Conservation (phyloP, 495 filamentous ascomycete species). For the Aspergillus carlsbadensis region DNA sequence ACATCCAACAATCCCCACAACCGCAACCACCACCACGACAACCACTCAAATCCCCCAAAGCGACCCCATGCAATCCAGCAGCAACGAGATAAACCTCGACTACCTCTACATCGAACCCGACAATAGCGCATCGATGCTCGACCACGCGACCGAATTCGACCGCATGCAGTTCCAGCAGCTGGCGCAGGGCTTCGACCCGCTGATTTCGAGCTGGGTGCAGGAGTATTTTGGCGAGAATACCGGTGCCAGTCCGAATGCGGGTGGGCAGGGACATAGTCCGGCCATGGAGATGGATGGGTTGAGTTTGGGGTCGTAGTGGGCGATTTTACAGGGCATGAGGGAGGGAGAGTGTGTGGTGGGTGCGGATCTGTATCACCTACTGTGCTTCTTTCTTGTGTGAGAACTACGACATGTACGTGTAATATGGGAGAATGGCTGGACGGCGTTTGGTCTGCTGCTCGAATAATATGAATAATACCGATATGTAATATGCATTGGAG, state of each 20-base stretch:
- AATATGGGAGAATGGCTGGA: too few species aligned
- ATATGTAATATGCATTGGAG: too few species aligned
- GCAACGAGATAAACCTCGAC: slow-evolving; percentile 13
- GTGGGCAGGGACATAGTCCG: background rate
- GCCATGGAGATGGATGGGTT: slow-evolving; percentile 8
- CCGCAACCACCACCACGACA: background rate
- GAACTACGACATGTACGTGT: too few species aligned
- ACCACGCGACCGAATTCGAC: slow-evolving; percentile 5
- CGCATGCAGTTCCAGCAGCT: slow-evolving; percentile 4
- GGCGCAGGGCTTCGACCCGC: slow-evolving; percentile 12
- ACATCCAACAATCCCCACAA: background rate
- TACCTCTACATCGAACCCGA: slow-evolving; percentile 14
- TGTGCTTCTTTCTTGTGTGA: too few species aligned
- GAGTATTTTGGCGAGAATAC: slow-evolving; percentile 12
- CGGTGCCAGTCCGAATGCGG: background rate
- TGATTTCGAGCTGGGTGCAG: slow-evolving; percentile 14
- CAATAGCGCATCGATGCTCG: background rate
- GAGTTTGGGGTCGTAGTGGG: background rate
- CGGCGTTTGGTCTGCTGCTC: too few species aligned
- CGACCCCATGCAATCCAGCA: too few species aligned
- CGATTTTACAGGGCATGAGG: background rate
- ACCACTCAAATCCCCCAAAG: background rate
- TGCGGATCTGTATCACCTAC: too few species aligned
- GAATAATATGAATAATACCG: too few species aligned
- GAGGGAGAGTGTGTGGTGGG: too few species aligned